Conservation (phyloP, 176 grass and related monocot species). For the Aegilops tauschii region DNA sequence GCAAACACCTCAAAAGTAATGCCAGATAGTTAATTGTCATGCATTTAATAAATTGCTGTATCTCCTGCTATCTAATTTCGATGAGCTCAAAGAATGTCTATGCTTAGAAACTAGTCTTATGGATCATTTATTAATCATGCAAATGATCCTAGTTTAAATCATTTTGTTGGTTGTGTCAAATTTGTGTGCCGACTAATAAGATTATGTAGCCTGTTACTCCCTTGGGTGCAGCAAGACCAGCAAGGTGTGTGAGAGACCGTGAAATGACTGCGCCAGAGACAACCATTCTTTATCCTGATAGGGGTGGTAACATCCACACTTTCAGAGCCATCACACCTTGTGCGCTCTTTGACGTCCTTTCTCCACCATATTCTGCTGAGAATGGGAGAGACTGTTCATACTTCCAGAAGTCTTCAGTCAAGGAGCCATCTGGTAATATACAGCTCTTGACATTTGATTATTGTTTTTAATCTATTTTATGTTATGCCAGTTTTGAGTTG, state of each 20-base stretch:
- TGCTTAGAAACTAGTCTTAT: slow-evolving; percentile 13
- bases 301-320: slow-evolving; percentile 90
- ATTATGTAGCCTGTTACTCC: slow-evolving; percentile 4
- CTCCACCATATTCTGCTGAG: slow-evolving; percentile 85
- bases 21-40: not conserved
- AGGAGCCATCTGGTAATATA: slow-evolving; percentile 50
- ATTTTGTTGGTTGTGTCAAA: not conserved
- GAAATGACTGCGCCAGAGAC: slow-evolving; percentile 86
- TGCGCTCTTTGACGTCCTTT: slow-evolving; percentile 92
- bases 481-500: not conserved
- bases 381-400: slow-evolving; percentile 86
- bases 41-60: not conserved
- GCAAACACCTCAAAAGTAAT: not conserved
- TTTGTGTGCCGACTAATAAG: not conserved
- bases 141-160: not conserved
- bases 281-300: slow-evolving; percentile 79
- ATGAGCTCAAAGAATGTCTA: not conserved
- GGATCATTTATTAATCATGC: slow-evolving; percentile 2
- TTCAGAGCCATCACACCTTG: slow-evolving; percentile 92
- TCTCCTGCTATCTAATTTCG: not conserved
- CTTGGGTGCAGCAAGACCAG: slow-evolving; percentile 51
- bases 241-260: slow-evolving; percentile 66
- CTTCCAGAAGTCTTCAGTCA: slow-evolving; percentile 59
- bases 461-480: not conserved
- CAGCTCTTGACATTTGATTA: slow-evolving; percentile 1